phyloP scores from a whole-genome alignment of 371 early-diverging fungal genomes.

The Lichtheimia ornata region DNA sequence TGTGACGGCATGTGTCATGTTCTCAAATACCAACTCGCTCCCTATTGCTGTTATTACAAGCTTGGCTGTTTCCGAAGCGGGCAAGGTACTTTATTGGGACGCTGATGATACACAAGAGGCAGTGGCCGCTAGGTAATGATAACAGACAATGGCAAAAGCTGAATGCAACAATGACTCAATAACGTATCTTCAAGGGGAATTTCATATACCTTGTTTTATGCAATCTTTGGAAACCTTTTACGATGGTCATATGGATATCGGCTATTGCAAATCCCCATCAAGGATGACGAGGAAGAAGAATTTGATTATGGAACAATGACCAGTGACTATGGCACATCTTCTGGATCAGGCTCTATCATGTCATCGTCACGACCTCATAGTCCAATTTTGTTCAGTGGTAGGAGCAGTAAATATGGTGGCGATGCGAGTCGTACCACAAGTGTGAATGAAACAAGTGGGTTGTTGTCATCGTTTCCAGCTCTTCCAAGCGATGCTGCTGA shows the following conservation, averaged over 20 bases:
- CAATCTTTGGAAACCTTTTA: constrained; percentile 71
- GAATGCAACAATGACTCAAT: not conserved
- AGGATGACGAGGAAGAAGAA: constrained; percentile 25
- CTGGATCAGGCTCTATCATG: not conserved
- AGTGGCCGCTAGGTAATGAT: constrained; percentile 63
- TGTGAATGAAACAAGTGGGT: constrained; percentile 2
- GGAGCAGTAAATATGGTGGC: not conserved
- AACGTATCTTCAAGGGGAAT: constrained; percentile 54
- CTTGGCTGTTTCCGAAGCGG: constrained; percentile 68
- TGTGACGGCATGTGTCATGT: constrained; percentile 66
- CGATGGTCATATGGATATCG: constrained; percentile 79
- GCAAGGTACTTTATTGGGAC: constrained; percentile 58
- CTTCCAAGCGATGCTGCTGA: not conserved
- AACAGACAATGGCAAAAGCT: constrained; percentile 6
- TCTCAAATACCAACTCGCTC: constrained; percentile 73
- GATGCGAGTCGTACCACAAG: not conserved
- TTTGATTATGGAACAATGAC: not conserved
- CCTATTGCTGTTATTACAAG: constrained; percentile 75
- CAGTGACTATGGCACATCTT: not conserved
- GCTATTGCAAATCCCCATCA: constrained; percentile 42
- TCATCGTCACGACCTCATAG: constrained; percentile 12
- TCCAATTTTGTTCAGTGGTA: constrained; percentile 17
- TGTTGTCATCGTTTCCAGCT: constrained; percentile 8
- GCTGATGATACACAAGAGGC: constrained; percentile 60
- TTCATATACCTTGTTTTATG: constrained; percentile 75